Base-by-base conservation (phyloP, 2,329 filamentous ascomycete species). In the Zasmidium angulare region DNA sequence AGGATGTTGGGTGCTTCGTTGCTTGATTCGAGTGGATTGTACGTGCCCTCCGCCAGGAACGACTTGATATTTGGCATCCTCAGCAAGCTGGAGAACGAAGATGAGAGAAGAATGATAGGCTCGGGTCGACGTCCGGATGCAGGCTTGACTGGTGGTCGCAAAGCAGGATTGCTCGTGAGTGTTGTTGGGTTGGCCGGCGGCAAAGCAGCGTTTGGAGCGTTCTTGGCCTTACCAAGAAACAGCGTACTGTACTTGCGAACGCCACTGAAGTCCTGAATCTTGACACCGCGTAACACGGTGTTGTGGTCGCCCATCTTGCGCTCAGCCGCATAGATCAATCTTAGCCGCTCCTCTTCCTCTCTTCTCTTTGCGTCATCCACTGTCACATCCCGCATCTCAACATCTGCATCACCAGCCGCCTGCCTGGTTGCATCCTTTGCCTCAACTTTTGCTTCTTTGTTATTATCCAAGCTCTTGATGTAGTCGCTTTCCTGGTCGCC, bases 61-160 rank as follows among this genome's bases (percentile, higher is more conserved):
- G 90, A 88, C 72, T 96, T 96, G 76, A 96, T 91, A 74, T 99
- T 99, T 55, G 91, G 90, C 85, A 98, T 91, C 74, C 93, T 92
- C 40, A 99, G 87, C 51, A 98, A 86, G 1, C 93, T 96, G 1
- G 93, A 97, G 11, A 93, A 95, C 1, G 93, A 98, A 1, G 95
- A 95, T 0, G 95, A 98, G 62, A 99, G 88, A 24, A 99, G 87
- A 74, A 99, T 97, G 77, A 99, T 99, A 51, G 95, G 95, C 73
- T 96, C 83, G 43, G 81, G 80, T 36, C 83, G 79, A 53, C 84
- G 82, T 50, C 74, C 73, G 7, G 67, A 56, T 23, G 72, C 60
- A 50, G 75, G 73, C 58, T 78, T 73, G 53, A 70, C 62, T 20
- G 71, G 61, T 46, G 71, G 68, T 10, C 70, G 68, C 7, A 72